Conservation (phyloP, 257 asterid species). For the Solanum virginianum region DNA sequence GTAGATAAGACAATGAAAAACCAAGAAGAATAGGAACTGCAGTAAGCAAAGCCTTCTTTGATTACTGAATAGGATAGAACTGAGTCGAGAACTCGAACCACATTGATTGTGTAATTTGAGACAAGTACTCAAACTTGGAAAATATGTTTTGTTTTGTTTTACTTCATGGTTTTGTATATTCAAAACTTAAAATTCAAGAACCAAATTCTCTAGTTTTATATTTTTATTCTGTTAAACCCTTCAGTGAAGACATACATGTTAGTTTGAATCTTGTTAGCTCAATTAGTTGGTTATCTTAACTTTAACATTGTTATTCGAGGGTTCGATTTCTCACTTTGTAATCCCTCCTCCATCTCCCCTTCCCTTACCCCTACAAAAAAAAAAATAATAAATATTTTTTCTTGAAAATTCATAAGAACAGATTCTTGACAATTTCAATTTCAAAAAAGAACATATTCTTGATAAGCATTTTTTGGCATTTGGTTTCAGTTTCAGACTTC, state of each 20-base stretch:
- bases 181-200: neutral
- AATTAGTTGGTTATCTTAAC: no score
- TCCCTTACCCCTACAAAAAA: no score
- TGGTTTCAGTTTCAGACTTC: no score
- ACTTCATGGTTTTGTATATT: neutral
- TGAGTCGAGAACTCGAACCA: neutral
- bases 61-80: slow-evolving; percentile 7
- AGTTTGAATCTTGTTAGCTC: no score
- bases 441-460: no score
- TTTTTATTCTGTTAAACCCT: neutral
- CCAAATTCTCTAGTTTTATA: neutral
- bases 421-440: no score
- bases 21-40: slow-evolving; percentile 21
- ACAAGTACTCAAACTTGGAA: neutral
- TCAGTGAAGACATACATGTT: neutral
- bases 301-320: no score
- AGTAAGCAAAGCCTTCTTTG: neutral
- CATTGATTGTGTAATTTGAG: neutral
- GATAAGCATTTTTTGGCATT: no score
- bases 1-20: slow-evolving; percentile 51
- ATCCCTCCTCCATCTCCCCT: no score
- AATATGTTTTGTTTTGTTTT: neutral
- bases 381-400: no score
- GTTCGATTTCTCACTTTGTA: no score
- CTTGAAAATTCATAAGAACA: no score